phyloP scores from a whole-genome alignment of 805 yeast genomes.

The Jamesozyma hellenica region DNA sequence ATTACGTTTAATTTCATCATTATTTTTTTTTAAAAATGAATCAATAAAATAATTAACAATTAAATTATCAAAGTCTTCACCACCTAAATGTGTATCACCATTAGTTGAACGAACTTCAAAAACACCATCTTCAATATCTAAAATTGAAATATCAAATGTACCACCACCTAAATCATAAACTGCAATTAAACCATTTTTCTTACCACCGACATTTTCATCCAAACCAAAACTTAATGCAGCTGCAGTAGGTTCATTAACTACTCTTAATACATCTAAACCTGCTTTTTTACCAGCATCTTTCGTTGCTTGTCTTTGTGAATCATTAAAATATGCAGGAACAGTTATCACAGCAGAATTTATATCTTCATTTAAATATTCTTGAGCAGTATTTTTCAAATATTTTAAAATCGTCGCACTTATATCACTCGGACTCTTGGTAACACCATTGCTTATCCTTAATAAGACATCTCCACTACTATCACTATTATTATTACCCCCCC shows the following conservation, averaged over 20 bases:
- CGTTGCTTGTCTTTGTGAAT: conserved; percentile 76
- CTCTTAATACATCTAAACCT: conserved; percentile 67
- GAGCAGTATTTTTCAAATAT: conserved; percentile 60
- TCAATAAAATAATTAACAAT: conserved; percentile 48
- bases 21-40: conserved; percentile 38
- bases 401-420: conserved; percentile 56
- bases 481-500: too few species aligned
- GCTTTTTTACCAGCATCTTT: conserved; percentile 66
- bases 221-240: conserved; percentile 78
- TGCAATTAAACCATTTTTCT: conserved; percentile 32
- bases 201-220: conserved; percentile 32
- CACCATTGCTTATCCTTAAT: conserved; percentile 34
- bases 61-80: conserved; percentile 73
- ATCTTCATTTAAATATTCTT: conserved; percentile 40
- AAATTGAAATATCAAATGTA: conserved; percentile 69
- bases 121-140: conserved; percentile 71
- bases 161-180: conserved; percentile 78
- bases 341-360: conserved; percentile 71
- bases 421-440: conserved; percentile 55
- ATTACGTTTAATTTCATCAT: conserved; percentile 26
- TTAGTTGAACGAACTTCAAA: conserved; percentile 76
- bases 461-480: too few species aligned
- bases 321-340: conserved; percentile 79
- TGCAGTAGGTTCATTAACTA: conserved; percentile 77
- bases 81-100: conserved; percentile 80